Evolutionary conservation across 2,329 filamentous ascomycete species (phyloP), one percentile per base, ranked within the genome.

Genomic region (Paraphoma sp.): DNA sequence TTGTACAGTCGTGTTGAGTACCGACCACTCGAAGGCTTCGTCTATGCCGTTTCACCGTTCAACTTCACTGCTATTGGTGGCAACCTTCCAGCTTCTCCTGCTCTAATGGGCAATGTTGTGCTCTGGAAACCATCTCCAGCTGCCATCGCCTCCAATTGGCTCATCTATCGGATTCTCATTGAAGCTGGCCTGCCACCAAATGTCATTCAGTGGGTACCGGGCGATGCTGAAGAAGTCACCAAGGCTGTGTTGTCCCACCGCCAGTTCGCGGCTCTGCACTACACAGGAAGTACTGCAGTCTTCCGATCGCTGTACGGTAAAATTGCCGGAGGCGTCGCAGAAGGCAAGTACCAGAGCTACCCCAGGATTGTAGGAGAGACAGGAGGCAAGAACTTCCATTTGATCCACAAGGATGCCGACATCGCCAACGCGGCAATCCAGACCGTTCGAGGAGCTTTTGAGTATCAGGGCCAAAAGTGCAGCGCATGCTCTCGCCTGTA

Each of bases 31-130:
- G 93, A 98, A 78, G 93, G 93, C 16, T 97, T 98, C 77, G 92
- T 98, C 60, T 97, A 97, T 76, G 94, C 93, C 36, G 87, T 97
- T 68, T 92, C 89, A 57, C 93, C 93, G 43, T 98, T 97, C 85
- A 98, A 98, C 83, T 98, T 98, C 80, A 97, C 93, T 18, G 93
- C 93, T 61, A 96, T 98, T 68, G 93, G 88, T 10, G 94, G 89
- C 54, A 97, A 97, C 79, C 83, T 98, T 42, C 87, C 90, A 14
- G 89, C 87, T 46, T 89, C 91, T 0, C 93, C 94, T 12, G 93
- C 92, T 0, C 81, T 97, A 53, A 88, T 97, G 83, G 93, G 93
- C 56, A 98, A 98, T 77, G 94, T 97, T 1, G 92, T 97, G 4
- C 81, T 98, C 45, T 98, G 93, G 93, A 98, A 98, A 83, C 93